phyloP scores from a whole-genome alignment of 2,329 filamentous ascomycete genomes.

The Chaetomiaceae sp. region DNA sequence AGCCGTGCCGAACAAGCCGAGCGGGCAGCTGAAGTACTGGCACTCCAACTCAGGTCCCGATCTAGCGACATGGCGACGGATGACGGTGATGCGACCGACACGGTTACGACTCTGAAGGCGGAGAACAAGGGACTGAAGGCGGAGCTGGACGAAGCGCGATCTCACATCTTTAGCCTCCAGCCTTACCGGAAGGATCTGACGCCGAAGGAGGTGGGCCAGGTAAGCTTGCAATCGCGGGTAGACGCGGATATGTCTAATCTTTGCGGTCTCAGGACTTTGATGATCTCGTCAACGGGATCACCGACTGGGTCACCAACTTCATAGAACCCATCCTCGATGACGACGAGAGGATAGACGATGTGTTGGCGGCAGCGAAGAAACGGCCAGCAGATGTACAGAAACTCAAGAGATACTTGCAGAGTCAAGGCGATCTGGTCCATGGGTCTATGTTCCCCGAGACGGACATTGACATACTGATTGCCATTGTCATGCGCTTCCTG shows the following conservation, averaged over 20 bases:
- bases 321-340: constrained; percentile 32
- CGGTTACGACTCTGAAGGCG: constrained; percentile 22
- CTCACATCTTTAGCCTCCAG: constrained; percentile 40
- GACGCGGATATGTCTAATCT: neutral
- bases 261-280: constrained; percentile 33
- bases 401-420: constrained; percentile 29
- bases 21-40: constrained; percentile 25
- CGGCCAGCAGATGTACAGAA: constrained; percentile 27
- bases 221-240: constrained; percentile 24
- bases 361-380: constrained; percentile 25
- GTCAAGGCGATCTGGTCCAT: constrained; percentile 33
- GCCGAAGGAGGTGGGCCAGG: constrained; percentile 34
- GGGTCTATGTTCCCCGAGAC: constrained; percentile 35
- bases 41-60: constrained; percentile 24
- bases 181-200: constrained; percentile 39
- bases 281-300: constrained; percentile 32
- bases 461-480: constrained; percentile 36
- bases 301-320: constrained; percentile 36
- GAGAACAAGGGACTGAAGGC: constrained; percentile 32
- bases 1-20: constrained; percentile 26
- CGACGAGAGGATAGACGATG: constrained; percentile 24
- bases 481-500: constrained; percentile 35
- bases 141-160: constrained; percentile 35
- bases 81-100: constrained; percentile 22
- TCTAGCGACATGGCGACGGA: constrained; percentile 26